Evolutionary conservation across 176 grass and related monocot genomes (phyloP), one percentile per base, ranked within the genome.

Genomic region (Oryza glumipatula): DNA sequence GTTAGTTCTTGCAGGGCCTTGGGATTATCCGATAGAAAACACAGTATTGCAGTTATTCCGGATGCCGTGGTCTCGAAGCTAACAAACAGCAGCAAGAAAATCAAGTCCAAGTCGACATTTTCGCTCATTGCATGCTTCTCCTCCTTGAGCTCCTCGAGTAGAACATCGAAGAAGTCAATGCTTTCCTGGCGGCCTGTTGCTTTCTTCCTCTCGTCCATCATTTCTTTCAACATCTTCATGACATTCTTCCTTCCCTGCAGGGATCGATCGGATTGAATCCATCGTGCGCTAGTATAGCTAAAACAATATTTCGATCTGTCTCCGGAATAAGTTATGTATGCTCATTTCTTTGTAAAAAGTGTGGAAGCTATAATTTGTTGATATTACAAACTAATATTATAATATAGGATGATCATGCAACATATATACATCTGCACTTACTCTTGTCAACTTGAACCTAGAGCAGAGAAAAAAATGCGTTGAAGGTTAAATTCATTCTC

Each of bases 211-310:
- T n/a, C n/a, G 9, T 63, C 60, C 2, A 63, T 1, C 60, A 63
- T 10, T 23, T 63, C 60, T 22, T 63, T 63, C n/a, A 63, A 23
- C 17, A 16, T 63, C 21, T 63, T 63, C 91, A 88, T 86, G 0
- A 83, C 88, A 11, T 43, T 83, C 43, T 74, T 83, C 21, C 92
- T 70, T 4, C 88, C 88, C 88, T 86, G 68, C 21, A 39, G 4
- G 44, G 52, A 56, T 56, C 16, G 16, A 17, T 36, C 3, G 4
- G 35, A 36, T 36, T 36, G 35, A 36, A 36, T 36, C 35, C 4
- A 36, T 36, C 35, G 4, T 36, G 35, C 35, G 35, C 35, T 36
- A 36, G 4, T 36, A 36, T 36, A 36, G 4, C 35, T 36, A 36
- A 36, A 5, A 36, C 4, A 36, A 36, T 36, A 36, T 36, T 36